Percentiles rank a stretch among this genome's conserved stretches.
These are phyloP conservation scores for Pythium volutum DNA, from an alignment of 352 stramenopile species.

Conservation along the genomic window DNA sequence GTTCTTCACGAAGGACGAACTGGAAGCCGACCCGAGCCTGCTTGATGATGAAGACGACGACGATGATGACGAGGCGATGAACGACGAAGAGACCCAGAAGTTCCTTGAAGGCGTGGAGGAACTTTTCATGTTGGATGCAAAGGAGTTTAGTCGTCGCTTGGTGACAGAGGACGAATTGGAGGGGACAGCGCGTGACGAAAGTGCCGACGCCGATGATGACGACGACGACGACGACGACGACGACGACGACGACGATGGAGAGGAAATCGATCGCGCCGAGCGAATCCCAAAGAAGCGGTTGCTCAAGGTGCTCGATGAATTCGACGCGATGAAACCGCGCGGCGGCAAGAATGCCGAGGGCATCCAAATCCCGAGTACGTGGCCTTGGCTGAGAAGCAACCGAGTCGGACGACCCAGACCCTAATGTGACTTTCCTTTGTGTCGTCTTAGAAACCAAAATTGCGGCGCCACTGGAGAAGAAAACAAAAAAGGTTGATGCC, in stretches of 20 bases:
- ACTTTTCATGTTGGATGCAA: conserved; percentile 52
- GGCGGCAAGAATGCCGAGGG: conserved; percentile 46
- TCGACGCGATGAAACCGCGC: conserved; percentile 38
- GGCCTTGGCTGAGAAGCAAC: neutral
- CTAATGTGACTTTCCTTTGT: neutral
- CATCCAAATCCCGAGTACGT: conserved; percentile 51
- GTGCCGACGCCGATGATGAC: conserved; percentile 14
- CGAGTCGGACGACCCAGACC: too few relatives aligned
- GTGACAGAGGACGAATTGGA: conserved; percentile 23
- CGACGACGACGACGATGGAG: conserved; percentile 19
- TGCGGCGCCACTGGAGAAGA: conserved; percentile 64
- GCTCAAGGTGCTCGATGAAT: conserved; percentile 61
- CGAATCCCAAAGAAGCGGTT: conserved; percentile 72
- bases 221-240: conserved; percentile 28
- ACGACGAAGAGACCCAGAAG: conserved; percentile 56
- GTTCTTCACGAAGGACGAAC: conserved; percentile 31
- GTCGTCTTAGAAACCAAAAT: conserved; percentile 60
- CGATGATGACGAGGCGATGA: conserved; percentile 25
- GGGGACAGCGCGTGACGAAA: conserved; percentile 1
- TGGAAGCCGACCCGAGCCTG: conserved; percentile 27
- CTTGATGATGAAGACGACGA: conserved; percentile 10
- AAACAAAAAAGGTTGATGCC: conserved; percentile 52
- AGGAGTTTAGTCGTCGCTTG: conserved; percentile 48
- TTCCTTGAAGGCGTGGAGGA: conserved; percentile 75
- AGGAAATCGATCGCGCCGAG: conserved; percentile 62